A percentile compares a stretch with the other conserved stretches of the same genome.
Conservation (phyloP, 1,139 yeast species). For the Scheffersomyces lignicola region DNA sequence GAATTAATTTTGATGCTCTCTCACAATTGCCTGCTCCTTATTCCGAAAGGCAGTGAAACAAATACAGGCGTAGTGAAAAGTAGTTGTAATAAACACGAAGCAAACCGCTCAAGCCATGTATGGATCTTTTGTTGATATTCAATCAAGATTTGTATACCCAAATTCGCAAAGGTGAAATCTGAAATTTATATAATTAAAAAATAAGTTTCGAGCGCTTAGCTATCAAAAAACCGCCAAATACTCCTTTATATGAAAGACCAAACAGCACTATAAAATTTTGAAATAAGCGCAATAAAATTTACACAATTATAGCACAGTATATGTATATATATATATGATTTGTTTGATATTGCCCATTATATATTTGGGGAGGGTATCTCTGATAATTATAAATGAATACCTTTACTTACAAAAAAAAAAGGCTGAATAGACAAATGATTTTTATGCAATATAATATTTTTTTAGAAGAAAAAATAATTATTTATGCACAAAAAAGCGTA, state of each 20-base stretch:
- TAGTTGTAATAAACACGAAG: too few relatives aligned
- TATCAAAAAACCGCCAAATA: slow-evolving; percentile 1
- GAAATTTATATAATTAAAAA: slow-evolving; percentile 1
- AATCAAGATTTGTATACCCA: background rate
- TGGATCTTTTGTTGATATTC: background rate
- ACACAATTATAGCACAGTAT: too few relatives aligned
- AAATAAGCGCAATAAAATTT: too few relatives aligned
- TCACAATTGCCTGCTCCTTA: too few relatives aligned
- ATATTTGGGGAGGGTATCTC: background rate
- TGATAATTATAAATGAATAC: slow-evolving; percentile 1
- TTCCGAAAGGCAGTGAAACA: too few relatives aligned
- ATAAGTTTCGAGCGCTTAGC: background rate
- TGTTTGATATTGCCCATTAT: background rate
- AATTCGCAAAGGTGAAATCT: slow-evolving; percentile 1
- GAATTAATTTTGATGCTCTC: too few relatives aligned
- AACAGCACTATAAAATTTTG: background rate
- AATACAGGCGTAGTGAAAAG: too few relatives aligned
- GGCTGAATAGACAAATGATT: background rate
- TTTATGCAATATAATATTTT: background rate
- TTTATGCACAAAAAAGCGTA: background rate
- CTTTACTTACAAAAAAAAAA: background rate
- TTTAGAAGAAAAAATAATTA: background rate
- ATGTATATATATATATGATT: background rate
- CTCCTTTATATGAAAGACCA: background rate
- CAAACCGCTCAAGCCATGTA: background rate